Base-by-base conservation (phyloP, 306 rosid genomes). In the Morella rubra region DNA sequence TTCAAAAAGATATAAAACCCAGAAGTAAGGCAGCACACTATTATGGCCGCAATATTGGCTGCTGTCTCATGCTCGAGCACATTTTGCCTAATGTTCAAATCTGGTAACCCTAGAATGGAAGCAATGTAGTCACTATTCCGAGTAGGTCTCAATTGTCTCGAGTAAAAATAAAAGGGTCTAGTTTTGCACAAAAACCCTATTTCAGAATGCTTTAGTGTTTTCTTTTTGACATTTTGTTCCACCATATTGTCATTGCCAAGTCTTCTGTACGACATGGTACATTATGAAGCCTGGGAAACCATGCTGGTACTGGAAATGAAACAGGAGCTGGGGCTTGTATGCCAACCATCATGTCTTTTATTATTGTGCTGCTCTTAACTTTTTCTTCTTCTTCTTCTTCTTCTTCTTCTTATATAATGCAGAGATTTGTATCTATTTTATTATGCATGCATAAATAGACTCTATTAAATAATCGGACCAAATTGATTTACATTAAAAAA, bases 1-100 rank as follows among this genome's bases (percentile, higher is more conserved):
- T 89, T 95, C 84, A 86, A 87, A 77, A 95, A 87, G 93, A 90
- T 85, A 74, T 86, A 74, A 89, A 53, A 41, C 65, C 46, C 74
- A 12, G 20, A 55, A 69, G 72, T 13, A 44, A 32, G 71, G 68
- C 62, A 41, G 40, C 72, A 13, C 32, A 46, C 32, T 22, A 13
- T 51, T 11, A 51, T 4, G 9, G 51, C 51, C 51, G 14, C 12
- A 8, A 47, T 49, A 12, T 49, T 49, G 52, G 16, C 52, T 9
- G 52, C 15, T 47, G 75, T 44, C 68, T 59, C 72, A 11, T 14
- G 24, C 55, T 44, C 24, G 27, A 7, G 3, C 8, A 41, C 11
- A 16, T 7, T 54, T 54, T 54, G 19, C 22, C 60, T 54, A 54
- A 22, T 54, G 60, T 22, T 2, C 24, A 54, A 54, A n/a, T n/a